phyloP scores from a whole-genome alignment of 805 yeast species.

The Saccharomycopsis fermentans region DNA sequence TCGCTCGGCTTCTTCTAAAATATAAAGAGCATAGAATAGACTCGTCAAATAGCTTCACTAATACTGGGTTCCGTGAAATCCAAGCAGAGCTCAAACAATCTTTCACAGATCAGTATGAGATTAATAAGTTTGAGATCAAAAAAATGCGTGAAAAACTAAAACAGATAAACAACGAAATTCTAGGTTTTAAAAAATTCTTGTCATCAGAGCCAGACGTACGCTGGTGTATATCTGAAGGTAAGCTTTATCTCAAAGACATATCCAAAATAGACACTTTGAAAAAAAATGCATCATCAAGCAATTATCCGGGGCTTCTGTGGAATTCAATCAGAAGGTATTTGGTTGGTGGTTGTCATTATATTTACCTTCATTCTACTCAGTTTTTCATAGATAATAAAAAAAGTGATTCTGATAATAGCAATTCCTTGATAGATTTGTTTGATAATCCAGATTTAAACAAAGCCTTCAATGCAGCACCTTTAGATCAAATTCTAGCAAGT shows the following conservation, averaged over 20 bases:
- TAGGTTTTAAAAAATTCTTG: conserved; percentile 14
- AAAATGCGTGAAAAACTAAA: conserved; percentile 17
- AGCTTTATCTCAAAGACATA: conserved; percentile 9
- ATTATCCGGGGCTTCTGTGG: conserved; percentile 16
- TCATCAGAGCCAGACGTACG: conserved; percentile 2
- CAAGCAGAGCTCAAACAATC: conserved; percentile 10
- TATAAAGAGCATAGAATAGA: conserved; percentile 13
- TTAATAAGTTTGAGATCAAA: conserved; percentile 17
- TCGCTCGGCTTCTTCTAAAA: conserved; percentile 12
- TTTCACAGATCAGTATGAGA: conserved; percentile 15
- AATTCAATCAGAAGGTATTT: conserved; percentile 14
- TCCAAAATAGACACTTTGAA: conserved; percentile 14
- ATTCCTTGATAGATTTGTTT: conserved; percentile 3
- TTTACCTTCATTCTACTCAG: conserved; percentile 12
- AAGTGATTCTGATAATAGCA: neutral
- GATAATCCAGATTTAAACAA: neutral
- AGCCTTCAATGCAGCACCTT: conserved; percentile 3
- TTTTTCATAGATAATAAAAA: conserved; percentile 11
- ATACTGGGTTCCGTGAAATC: conserved; percentile 15
- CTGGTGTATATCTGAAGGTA: conserved; percentile 17
- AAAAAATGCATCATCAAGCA: conserved; percentile 6
- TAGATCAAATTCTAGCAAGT: neutral
- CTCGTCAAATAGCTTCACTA: conserved; percentile 14
- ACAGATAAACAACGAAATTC: conserved; percentile 17
- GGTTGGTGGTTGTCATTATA: conserved; percentile 16